Base-by-base conservation (phyloP, 306 rosid species). In the Delonix regia region DNA sequence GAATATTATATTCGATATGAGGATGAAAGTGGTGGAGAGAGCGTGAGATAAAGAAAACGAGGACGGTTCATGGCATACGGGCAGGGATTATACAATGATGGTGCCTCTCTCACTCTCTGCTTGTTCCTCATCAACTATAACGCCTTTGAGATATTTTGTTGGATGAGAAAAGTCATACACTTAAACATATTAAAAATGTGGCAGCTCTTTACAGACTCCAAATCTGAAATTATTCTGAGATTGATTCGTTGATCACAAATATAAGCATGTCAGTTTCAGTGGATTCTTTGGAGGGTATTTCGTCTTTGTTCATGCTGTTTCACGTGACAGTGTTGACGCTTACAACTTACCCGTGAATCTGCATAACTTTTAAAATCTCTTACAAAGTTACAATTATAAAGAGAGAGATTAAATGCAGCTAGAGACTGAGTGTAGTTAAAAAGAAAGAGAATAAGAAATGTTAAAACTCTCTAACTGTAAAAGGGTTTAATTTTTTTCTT, bases 21-120 rank as follows among this genome's bases (percentile, higher is more conserved):
- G 30, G 66, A 44, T 25, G 55, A n/a, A 79, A 38, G 83, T 73
- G 61, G 71, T 74, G 77, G 77, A 45, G 56, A 14, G 73, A 52
- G 48, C 15, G 13, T 64, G 77, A 56, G 45, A 36, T 38, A 59
- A 57, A 78, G 69, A 53, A 82, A 74, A 70, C 83, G 83, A 70
- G 53, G 84, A 56, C 88, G 88, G 63, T 82, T 79, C 77, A 71
- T 38, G 73, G 82, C 88, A 75, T 78, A 59, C 76, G 61, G 53
- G 48, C 71, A 44, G 47, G 36, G 52, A 57, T 73, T 59, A 24
- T 56, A 74, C n/a, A n/a, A 61, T 61, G 70, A 83, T 61, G 74
- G 56, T 68, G 79, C 86, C 34, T 51, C 25, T 1, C 18, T n/a
- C n/a, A n/a, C n/a, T n/a, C n/a, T n/a, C n/a, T n/a, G n/a, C n/a